phyloP scores from a whole-genome alignment of 306 rosid species.

The Vigna nakashimae region DNA sequence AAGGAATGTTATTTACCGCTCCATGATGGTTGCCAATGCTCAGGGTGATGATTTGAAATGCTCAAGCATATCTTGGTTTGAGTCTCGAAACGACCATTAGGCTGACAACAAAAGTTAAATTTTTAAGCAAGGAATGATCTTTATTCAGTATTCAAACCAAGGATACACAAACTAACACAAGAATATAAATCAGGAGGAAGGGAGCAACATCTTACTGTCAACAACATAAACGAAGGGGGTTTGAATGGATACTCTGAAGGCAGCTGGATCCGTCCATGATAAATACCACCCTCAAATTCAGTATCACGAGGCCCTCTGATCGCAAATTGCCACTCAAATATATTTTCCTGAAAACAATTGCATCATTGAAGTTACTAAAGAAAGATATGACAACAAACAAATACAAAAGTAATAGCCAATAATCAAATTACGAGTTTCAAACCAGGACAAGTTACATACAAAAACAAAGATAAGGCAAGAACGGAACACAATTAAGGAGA shows the following conservation, averaged over 20 bases:
- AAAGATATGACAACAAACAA: neutral
- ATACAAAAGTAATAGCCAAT: slow-evolving; percentile 2
- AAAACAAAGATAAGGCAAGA: neutral
- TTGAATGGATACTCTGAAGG: slow-evolving; percentile 87
- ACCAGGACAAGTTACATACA: slow-evolving; percentile 12
- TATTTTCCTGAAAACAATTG: slow-evolving; percentile 71
- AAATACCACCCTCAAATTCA: slow-evolving; percentile 86
- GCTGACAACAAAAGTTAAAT: slow-evolving; percentile 54
- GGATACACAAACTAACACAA: neutral
- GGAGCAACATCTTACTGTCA: slow-evolving; percentile 58
- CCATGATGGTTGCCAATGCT: slow-evolving; percentile 98
- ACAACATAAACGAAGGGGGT: slow-evolving; percentile 83
- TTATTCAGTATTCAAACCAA: neutral
- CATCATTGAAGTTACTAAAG: slow-evolving; percentile 4
- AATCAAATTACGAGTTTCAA: slow-evolving; percentile 19
- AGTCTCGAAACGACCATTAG: slow-evolving; percentile 86
- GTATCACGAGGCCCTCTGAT: slow-evolving; percentile 73
- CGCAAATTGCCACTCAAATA: slow-evolving; percentile 95
- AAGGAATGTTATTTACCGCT: slow-evolving; percentile 59
- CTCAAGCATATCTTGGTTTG: slow-evolving; percentile 87
- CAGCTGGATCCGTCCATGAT: slow-evolving; percentile 80
- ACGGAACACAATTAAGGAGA: neutral
- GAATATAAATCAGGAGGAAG: neutral
- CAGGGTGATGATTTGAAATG: slow-evolving; percentile 92
- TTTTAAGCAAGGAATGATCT: slow-evolving; percentile 33